phyloP scores from a whole-genome alignment of 2,329 filamentous ascomycete species.

The Cladosporium oxysporum region DNA sequence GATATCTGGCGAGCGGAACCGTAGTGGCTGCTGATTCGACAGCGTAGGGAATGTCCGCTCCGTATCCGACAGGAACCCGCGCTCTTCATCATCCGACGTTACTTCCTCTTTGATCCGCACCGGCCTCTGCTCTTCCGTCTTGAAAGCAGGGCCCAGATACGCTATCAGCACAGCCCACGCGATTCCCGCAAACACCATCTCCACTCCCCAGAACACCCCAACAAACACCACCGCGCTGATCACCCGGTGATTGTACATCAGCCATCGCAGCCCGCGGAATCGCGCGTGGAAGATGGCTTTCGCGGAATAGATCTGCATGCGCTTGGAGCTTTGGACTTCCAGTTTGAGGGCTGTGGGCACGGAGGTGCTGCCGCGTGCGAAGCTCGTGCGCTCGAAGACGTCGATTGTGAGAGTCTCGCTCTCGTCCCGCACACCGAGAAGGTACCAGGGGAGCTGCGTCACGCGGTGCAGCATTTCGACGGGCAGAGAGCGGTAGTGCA shows the following conservation, averaged over 20 bases:
- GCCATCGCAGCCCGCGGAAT: conserved; percentile 73
- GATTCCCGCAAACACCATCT: conserved; percentile 65
- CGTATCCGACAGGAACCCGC: conserved; percentile 45
- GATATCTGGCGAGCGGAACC: conserved; percentile 29
- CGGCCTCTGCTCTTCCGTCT: conserved; percentile 20
- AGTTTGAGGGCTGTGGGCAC: conserved; percentile 58
- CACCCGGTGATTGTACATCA: conserved; percentile 84
- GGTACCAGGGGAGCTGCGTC: conserved; percentile 67
- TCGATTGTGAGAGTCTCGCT: conserved; percentile 63
- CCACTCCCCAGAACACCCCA: conserved; percentile 72
- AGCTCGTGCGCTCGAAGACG: conserved; percentile 74
- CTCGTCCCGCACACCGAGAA: conserved; percentile 67
- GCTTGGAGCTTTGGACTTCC: conserved; percentile 68
- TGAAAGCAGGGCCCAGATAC: conserved; percentile 34
- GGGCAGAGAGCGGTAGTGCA: conserved; percentile 76
- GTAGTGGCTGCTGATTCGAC: conserved; percentile 45
- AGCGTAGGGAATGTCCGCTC: conserved; percentile 52
- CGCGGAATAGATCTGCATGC: conserved; percentile 74
- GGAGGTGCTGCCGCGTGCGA: conserved; percentile 56
- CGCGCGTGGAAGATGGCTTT: conserved; percentile 70
- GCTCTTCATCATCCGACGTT: conserved; percentile 26
- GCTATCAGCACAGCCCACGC: conserved; percentile 63
- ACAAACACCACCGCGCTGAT: conserved; percentile 69
- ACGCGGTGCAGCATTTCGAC: conserved; percentile 63
- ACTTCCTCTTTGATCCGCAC: conserved; percentile 27